Evolutionary conservation across 805 yeast species (phyloP), one percentile per base, ranked within the genome.

Genomic region (Yarrowia sp.): DNA sequence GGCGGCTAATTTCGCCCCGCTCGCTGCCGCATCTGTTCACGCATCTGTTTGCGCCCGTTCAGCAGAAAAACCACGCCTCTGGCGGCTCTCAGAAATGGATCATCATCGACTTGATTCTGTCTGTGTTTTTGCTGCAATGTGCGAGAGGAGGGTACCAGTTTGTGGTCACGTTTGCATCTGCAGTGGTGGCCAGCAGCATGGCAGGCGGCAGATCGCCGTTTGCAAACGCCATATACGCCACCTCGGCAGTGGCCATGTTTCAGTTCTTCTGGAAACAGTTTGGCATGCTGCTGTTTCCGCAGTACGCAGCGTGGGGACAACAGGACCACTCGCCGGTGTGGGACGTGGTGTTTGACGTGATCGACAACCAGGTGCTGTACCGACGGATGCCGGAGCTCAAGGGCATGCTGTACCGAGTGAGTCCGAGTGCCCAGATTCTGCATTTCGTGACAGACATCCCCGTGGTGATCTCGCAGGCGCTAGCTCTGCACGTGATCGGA

Each of bases 401-500:
- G 68, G 38, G 64, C 33, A 38, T 75, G 44, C 42, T 75, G 17
- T 71, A 71, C 6, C 39, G 67, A 1, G 52, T 70, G 6, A 46
- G 68, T 9, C 56, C 71, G 4, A 70, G 69, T 36, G 39, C 75
- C 55, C 70, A 75, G 64, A 67, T 69, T 70, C 30, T 76, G 70
- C 66, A 76, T 70, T 66, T 77, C 77, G 70, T 69, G 14, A 64
- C 71, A 9, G 75, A 73, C 47, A 58, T 73, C 20, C 75, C 75
- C 9, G 33, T 70, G 10, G 61, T 73, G 9, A 56, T 72, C 33
- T 70, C 72, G 47, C 78, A 76, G 52, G 73, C 73, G 1, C 69
- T 77, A 15, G 78, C 79, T 5, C 70, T 76, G 56, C 79, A 77
- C 38, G 76, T 76, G 24, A 72, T 77, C 14, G 75, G 74, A 0